Evolutionary conservation across 73 alveolate genomes (phyloP).

Genomic region (Stentor coeruleus): DNA sequence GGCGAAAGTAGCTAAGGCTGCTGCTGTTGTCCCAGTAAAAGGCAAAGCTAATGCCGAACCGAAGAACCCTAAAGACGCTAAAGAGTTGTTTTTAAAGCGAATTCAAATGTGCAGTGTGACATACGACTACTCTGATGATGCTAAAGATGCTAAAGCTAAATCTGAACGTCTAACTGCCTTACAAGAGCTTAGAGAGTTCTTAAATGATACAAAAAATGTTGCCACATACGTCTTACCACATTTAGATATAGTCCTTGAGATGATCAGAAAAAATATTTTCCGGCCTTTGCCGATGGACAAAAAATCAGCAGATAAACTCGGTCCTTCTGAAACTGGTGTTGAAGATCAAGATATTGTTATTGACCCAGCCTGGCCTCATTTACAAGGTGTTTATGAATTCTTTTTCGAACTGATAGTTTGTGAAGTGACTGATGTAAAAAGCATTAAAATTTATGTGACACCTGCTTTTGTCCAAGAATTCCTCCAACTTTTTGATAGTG

Average conservation of each 20-base stretch:
- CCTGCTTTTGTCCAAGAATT: slow-evolving; percentile 61
- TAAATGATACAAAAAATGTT: slow-evolving; percentile 65
- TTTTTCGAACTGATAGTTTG: slow-evolving; percentile 59
- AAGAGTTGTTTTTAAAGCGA: slow-evolving; percentile 48
- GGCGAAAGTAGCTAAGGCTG: no score
- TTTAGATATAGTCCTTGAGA: slow-evolving; percentile 72
- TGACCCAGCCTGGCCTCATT: slow-evolving; percentile 78
- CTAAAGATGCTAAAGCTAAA: slow-evolving; percentile 73
- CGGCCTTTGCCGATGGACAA: slow-evolving; percentile 82
- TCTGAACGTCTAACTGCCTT: slow-evolving; percentile 63
- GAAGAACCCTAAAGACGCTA: slow-evolving; percentile 35
- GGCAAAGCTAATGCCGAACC: neutral
- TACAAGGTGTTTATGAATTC: slow-evolving; percentile 70
- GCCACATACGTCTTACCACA: slow-evolving; percentile 69
- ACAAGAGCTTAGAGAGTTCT: slow-evolving; percentile 58
- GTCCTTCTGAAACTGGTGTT: slow-evolving; percentile 45
- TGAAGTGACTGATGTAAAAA: slow-evolving; percentile 63
- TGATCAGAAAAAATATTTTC: slow-evolving; percentile 87
- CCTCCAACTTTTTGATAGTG: slow-evolving; percentile 70
- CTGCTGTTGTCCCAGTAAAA: no score
- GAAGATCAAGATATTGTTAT: slow-evolving; percentile 41
- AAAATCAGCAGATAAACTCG: slow-evolving; percentile 38
- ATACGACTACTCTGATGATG: slow-evolving; percentile 82
- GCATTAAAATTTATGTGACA: slow-evolving; percentile 54
- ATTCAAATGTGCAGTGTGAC: slow-evolving; percentile 40